Base-by-base conservation (phyloP, 306 rosid genomes). In the Pterocarpus santalinus region DNA sequence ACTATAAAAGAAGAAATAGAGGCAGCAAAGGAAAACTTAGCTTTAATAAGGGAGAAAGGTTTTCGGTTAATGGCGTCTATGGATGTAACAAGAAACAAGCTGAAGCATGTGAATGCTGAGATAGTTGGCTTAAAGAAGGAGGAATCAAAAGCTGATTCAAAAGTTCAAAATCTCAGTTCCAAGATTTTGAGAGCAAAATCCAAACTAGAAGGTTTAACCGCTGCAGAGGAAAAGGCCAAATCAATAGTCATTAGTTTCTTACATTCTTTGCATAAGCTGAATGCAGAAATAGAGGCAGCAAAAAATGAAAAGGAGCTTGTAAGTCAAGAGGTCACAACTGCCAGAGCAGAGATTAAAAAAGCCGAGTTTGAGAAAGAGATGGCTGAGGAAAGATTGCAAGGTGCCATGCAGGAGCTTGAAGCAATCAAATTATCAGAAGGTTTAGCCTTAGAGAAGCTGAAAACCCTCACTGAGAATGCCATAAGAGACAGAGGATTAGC, bases 41-140 rank as follows among this genome's bases (percentile, higher is more conserved):
- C 89, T 83, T 69, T 76, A 41, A 85, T 86, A 4, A 90, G 71
- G 77, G 92, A 84, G 53, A 97, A 90, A 82, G 90, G 99, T 5
- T 91, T 91, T 75, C 97, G 90, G 84, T 90, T 85, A 75, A 91
- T 90, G 99, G 71, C 85, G 52, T 88, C 99, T 5, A 89, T 93
- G 94, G 99, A 95, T 90, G 84, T 92, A 6, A 85, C 89, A 76
- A 90, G 99, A 63, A 90, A 87, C 14, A 97, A 95, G 81, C 85
- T 89, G 52, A 86, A 72, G 46, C 91, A 89, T 69, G 85, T 89
- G 22, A 90, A 78, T 4, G 73, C 78, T 15, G 91, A 88, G 84
- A 87, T 80, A 0, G 61, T 33, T 65, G 78, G 78, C 10, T 71
- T 88, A 77, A 89, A 87, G 89, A 90, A 88, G 81, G 84, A 78